Evolutionary conservation across 208 protist genomes (phyloP), one percentile per base, ranked within the genome.

Genomic region (Crithidia thermophila): DNA sequence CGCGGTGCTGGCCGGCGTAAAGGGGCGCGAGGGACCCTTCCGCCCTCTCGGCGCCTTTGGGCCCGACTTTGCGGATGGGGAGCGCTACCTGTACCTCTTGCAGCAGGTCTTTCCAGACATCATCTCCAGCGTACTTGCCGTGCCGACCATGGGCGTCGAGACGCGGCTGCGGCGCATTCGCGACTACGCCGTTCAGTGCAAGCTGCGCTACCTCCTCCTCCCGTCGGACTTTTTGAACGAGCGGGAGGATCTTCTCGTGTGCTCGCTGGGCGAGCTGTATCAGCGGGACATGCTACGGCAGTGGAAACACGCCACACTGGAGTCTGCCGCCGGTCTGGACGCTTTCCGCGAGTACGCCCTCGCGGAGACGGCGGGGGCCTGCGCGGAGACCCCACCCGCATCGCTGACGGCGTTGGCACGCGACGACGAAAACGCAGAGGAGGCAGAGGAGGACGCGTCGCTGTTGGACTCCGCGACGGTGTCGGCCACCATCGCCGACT

Each of bases 171-270:
- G 64, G 4, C 77, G 82, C 43, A 77, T 93, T 34, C 68, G 72
- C 25, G 72, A 80, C 23, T 79, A 83, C 73, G 60, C 68, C 25
- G 61, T 62, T 50, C 37, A 72, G 36, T 74, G 62, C 33, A 66
- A 72, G 20, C 76, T 95, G 59, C 61, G 75, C 39, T 67, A 81
- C 43, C 33, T 72, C 10, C 53, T 93, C 20, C 61, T 75, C 11
- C 79, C 83, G 3, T 70, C 78, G 4, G 90, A 95, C 77, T 87
- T 95, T 59, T 21, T 71, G 10, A 63, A 81, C 13, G 40, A 77
- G 58, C 77, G 82, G 10, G 90, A 95, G 67, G 90, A 95, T 52
- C 81, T 84, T 30, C 84, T 95, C 33, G 67, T 81, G 23, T 65
- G 71, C 34, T 83, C 84, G 3, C 55, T 90, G 36, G 64, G 80